Evolutionary conservation across 306 rosid genomes (phyloP).

Genomic region (Mimosa bimucronata): DNA sequence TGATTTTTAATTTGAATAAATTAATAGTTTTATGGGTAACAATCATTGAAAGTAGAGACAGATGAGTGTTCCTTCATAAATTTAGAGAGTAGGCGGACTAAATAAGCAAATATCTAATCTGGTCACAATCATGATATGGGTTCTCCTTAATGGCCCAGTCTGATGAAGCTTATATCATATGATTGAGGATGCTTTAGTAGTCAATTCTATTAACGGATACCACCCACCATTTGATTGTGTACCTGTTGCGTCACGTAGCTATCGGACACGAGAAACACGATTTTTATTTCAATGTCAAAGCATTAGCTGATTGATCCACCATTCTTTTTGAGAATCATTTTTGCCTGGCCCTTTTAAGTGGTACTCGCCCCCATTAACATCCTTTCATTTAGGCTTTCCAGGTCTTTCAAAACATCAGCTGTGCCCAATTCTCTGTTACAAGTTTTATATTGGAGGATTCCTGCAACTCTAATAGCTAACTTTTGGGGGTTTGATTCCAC

Average conservation of each 20-base stretch:
- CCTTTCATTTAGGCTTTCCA: too few species aligned
- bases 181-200: neutral
- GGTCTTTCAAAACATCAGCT: too few species aligned
- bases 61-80: too few species aligned
- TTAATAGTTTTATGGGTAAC: neutral
- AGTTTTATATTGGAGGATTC: too few species aligned
- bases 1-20: neutral
- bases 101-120: neutral
- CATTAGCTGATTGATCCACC: neutral
- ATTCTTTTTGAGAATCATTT: neutral
- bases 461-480: too few species aligned
- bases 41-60: neutral
- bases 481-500: too few species aligned
- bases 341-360: too few species aligned
- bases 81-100: too few species aligned
- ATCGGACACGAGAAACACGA: constrained; percentile 1
- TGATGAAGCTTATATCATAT: neutral
- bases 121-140: neutral
- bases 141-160: neutral
- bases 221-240: neutral
- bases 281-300: neutral
- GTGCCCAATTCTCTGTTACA: too few species aligned
- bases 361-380: too few species aligned
- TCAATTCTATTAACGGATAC: neutral
- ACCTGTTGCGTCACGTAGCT: too few species aligned